Base-by-base conservation (phyloP, 192 early-diverging fungal genomes). In the Mortierella claussenii region DNA sequence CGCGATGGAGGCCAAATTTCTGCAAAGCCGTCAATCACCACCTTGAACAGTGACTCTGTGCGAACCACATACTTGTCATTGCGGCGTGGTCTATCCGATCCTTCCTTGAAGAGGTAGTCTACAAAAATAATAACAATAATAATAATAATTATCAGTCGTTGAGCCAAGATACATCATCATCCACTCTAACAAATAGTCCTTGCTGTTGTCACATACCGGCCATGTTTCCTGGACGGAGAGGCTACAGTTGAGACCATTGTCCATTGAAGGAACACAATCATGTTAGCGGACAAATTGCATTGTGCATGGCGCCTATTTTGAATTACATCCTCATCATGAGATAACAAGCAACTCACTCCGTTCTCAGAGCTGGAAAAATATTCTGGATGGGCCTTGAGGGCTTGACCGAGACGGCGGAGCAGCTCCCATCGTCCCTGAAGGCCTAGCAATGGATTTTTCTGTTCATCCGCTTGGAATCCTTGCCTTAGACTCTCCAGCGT, bases 1-100 rank as follows among this genome's bases (percentile, higher is more conserved):
- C 95, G 85, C 7, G 91, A 89, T 24, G 92, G 83, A 3, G 94
- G 94, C 96, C 96, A 98, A 58, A 98, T 85, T n/a, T 88, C 81
- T 7, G 81, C 85, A 40, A 97, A 81, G 2, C 93, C 93, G 17
- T 90, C 80, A 60, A 94, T 86, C 32, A 98, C 82, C 5, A 90
- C 89, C 20, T 88, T 82, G 93, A 95, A 98, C 8, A 98, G 60
- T 8, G 86, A 86, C 42, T 88, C 85, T 17, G 95, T 83, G 17
- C 84, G 69, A n/a, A 94, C 69, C n/a, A 78, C 83, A n/a, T 59
- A 67, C 49, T 65, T 71, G 24, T 74, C 80, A 26, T 79, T 67
- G 44, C 76, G 79, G 1, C 81, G 85, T 7, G 86, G 83, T 17
- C 85, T 37, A 60, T 92, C 85, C 9, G 84, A 69, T 8, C 58